Evolutionary conservation across 371 early-diverging fungal genomes (phyloP).

Genomic region (Syncephalastrum contaminatum): DNA sequence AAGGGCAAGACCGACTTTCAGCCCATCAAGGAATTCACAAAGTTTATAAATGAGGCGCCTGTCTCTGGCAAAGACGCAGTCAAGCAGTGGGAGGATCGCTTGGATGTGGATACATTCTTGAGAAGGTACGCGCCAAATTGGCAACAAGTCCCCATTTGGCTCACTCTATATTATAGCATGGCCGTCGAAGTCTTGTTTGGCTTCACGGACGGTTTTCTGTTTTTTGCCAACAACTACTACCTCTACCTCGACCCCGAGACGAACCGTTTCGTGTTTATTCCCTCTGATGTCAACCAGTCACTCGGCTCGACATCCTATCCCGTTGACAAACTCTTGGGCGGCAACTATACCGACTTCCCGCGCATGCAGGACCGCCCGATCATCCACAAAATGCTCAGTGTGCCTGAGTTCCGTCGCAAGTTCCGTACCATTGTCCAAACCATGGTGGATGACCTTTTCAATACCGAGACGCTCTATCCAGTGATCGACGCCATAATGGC

Average conservation of each 20-base stretch:
- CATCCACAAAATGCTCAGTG: background rate
- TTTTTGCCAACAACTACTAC: slow-evolving; percentile 36
- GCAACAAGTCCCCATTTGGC: background rate
- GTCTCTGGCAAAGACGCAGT: slow-evolving; percentile 1
- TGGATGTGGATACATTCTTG: slow-evolving; percentile 18
- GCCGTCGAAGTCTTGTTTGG: slow-evolving; percentile 36
- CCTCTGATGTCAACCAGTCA: slow-evolving; percentile 36
- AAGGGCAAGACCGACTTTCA: background rate
- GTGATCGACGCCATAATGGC: slow-evolving; percentile 13
- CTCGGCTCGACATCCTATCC: slow-evolving; percentile 18
- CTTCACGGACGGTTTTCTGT: slow-evolving; percentile 36
- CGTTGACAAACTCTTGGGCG: slow-evolving; percentile 18
- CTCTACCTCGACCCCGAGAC: slow-evolving; percentile 16
- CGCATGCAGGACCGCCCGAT: slow-evolving; percentile 3
- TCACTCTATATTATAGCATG: slow-evolving; percentile 16
- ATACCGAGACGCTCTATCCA: background rate
- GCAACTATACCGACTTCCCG: slow-evolving; percentile 30
- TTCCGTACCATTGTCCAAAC: slow-evolving; percentile 1
- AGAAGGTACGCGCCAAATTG: slow-evolving; percentile 11
- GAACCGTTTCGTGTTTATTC: slow-evolving; percentile 22
- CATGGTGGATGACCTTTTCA: slow-evolving; percentile 4
- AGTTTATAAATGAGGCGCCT: slow-evolving; percentile 20
- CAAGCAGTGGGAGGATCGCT: slow-evolving; percentile 9
- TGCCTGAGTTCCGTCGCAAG: background rate
- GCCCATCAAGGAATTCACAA: slow-evolving; percentile 17